Evolutionary conservation across 2,329 filamentous ascomycete species (phyloP), one percentile per base, ranked within the genome.

Genomic region (Ophiostoma sp.): DNA sequence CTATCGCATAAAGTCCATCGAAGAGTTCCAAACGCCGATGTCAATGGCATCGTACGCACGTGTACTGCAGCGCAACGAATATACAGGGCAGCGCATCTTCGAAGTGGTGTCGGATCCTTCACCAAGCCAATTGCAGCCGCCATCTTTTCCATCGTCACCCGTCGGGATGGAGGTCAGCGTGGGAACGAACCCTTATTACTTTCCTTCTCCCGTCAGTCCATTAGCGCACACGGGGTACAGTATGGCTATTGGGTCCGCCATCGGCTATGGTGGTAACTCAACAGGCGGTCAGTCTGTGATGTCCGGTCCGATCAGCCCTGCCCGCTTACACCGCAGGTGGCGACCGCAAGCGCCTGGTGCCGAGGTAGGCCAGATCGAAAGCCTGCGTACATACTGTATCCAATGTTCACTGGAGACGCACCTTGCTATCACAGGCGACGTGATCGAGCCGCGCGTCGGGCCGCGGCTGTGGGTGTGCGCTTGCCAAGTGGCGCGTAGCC

Each of bases 381-480:
- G 61, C 9, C 71, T 78, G 39, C 75, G 73, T 1, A 66, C 72
- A 11, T 78, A 78, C 71, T 78, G 77, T 73, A 74, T 76, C 3
- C 42, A 52, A 12, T 78, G 77, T 22, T 75, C 75, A 4, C 63
- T 78, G 9, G 19, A 73, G 31, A 57, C 73, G 8, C 48, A 55
- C 0, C 73, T 78, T 31, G 42, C 71, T 12, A n/a, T 61, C 0
- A 59, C 74, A 1, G 74, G 74, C 1, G 75, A 76, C 15, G 33
- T 74, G 11, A 72, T 75, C 6, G 64, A 68, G 28, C 71, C 73
- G 3, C 59, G 48, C 15, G 31, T 8, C 15, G 72, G 69, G 9
- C n/a, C 28, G 45, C 64, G 45, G 17, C 25, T 74, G 15, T 77
- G 75, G 75, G 71, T 77, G 31, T 77, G 76, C 42, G 55, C 61